Evolutionary conservation across 495 filamentous ascomycete species (phyloP), one percentile per base, ranked within the genome.

Genomic region (Penicillium ochrochloron): DNA sequence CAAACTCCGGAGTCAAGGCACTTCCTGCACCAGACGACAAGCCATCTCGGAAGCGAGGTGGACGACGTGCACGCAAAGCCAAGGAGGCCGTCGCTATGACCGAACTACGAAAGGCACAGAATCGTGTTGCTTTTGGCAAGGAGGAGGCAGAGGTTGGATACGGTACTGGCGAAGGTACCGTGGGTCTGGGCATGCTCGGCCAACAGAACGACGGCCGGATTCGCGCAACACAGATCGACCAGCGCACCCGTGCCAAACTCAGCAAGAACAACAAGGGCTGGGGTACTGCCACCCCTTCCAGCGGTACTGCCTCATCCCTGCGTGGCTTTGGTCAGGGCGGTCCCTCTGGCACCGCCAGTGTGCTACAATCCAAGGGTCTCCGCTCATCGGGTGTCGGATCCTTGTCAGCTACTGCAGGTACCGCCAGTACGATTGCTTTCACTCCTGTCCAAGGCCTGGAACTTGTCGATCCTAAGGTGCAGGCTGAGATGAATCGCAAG

Each of bases 61-160:
- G 95, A 53, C 84, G 96, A 31, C 85, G 94, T 64, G 95, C 94
- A 5, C 86, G 95, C 42, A 97, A 97, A 75, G 95, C 94, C 63
- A 99, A 99, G 83, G 96, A 97, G 80, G 93, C 94, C 10, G 90
- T 90, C 7, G 94, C 95, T 62, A 96, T 97, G 93, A 99, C 95
- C 2, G 95, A 99, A 60, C 81, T 99, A 34, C 90, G 93, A 60
- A 98, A 98, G 72, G 93, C 94, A 9, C 94, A 97, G 77, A 99
- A 99, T 77, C 87, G 95, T 25, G 89, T 99, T 84, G 93, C 90
- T 0, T 99, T 99, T 67, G 94, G 94, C 56, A 95, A 96, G 70
- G 95, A 98, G 70, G 95, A 99, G 75, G 87, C 89, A 65, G 95
- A 99, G 76, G 90, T 95, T 21, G 95, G 95, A 15, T 98, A 96